Percentiles rank a stretch among this genome's conserved stretches.
These are phyloP conservation scores for Diutina ranongensis DNA, from an alignment of 1,139 yeast species.

Conservation along the genomic window DNA sequence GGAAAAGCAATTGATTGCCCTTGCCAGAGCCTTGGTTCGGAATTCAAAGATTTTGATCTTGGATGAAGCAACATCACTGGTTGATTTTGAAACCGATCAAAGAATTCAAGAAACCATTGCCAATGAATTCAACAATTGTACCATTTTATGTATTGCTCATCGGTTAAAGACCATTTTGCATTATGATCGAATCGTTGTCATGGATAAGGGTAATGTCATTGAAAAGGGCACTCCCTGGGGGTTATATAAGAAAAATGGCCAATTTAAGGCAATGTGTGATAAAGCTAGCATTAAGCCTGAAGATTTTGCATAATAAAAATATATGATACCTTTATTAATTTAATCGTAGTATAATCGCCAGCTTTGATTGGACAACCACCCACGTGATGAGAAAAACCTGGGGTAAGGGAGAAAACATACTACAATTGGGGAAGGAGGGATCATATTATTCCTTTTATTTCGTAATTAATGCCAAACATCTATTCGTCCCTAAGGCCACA, in stretches of 20 bases:
- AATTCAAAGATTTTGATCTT: conserved; percentile 53
- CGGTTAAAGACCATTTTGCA: conserved; percentile 56
- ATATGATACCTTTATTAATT: too few relatives aligned
- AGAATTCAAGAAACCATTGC: conserved; percentile 57
- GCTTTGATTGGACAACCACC: too few relatives aligned
- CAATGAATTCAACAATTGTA: conserved; percentile 50
- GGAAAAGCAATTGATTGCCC: conserved; percentile 63
- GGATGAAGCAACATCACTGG: conserved; percentile 80
- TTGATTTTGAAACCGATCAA: conserved; percentile 67
- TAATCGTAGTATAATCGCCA: too few relatives aligned
- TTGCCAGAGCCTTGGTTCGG: conserved; percentile 68
- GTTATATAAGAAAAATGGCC: conserved; percentile 27
- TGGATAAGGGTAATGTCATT: conserved; percentile 41
- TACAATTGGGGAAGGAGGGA: too few relatives aligned
- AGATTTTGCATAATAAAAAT: conserved; percentile 8
- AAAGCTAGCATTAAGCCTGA: conserved; percentile 7
- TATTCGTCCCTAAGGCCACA: conserved; percentile 48
- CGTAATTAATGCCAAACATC: not conserved
- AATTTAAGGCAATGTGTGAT: conserved; percentile 51
- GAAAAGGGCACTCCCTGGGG: conserved; percentile 39
- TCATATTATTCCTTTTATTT: not conserved
- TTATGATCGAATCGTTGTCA: conserved; percentile 54
- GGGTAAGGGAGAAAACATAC: too few relatives aligned
- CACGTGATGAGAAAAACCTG: too few relatives aligned
- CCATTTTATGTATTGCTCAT: conserved; percentile 73